A percentile compares a stretch with the other conserved stretches of the same genome.
Evolutionary conservation across 2,329 filamentous ascomycete species (phyloP).

Genomic region (Neophaeococcomyces aloes): DNA sequence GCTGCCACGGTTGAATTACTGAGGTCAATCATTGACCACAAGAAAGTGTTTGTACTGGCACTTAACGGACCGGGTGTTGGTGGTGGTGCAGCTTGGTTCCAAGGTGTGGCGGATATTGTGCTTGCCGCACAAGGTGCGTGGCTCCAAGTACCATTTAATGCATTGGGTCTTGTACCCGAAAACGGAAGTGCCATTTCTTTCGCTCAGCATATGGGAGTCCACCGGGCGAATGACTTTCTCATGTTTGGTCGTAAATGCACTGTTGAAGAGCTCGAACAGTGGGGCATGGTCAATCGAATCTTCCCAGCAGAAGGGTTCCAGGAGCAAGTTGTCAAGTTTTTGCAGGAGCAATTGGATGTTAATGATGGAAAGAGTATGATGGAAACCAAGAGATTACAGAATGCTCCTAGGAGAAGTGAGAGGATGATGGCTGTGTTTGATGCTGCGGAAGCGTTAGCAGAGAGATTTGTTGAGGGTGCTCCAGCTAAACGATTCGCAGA

Average conservation of each 20-base stretch:
- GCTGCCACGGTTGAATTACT: conserved; percentile 23
- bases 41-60: conserved; percentile 41
- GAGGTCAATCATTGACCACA: conserved; percentile 40
- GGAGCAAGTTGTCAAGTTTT: conserved; percentile 30
- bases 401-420: conserved; percentile 34
- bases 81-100: conserved; percentile 43
- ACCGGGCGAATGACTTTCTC: conserved; percentile 42
- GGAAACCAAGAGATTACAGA: conserved; percentile 42
- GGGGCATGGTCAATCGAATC: conserved; percentile 39
- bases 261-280: conserved; percentile 34
- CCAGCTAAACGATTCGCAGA: conserved; percentile 35
- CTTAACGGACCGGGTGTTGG: conserved; percentile 43
- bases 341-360: conserved; percentile 39
- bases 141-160: conserved; percentile 40
- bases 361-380: conserved; percentile 46
- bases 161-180: conserved; percentile 41
- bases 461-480: conserved; percentile 40
- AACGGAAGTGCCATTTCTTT: conserved; percentile 38
- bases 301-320: conserved; percentile 36
- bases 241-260: conserved; percentile 41
- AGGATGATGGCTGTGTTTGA: conserved; percentile 40
- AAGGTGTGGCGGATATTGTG: conserved; percentile 40
- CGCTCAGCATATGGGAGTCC: conserved; percentile 39
- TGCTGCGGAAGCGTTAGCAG: conserved; percentile 38
- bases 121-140: conserved; percentile 36